Evolutionary conservation across 1,284 basidiomycete species (phyloP), one percentile per base, ranked within the genome.

Genomic region (Boletus sp.): DNA sequence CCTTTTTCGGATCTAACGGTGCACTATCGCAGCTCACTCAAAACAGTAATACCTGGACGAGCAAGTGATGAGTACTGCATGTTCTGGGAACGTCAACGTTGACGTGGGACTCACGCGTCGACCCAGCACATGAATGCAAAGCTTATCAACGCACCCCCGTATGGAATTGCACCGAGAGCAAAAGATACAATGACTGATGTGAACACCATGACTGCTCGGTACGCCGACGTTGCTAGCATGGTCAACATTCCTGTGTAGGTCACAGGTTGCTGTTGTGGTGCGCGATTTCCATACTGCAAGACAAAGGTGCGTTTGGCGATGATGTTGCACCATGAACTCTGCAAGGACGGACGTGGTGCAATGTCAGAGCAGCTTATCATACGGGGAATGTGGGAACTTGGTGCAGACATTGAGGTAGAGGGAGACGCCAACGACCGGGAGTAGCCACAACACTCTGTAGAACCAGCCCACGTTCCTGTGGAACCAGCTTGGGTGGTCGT

Each of bases 121-220:
- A 91, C 76, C 83, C 89, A 89, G 59, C 87, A 91, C 44, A 90
- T 69, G 60, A 90, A 91, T 9, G 78, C 64, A 58, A 90, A 87
- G 19, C 80, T 79, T 3, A 75, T 63, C 3, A 71, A 52, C 1
- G 77, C 70, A 5, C 89, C 90, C 8, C 83, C 65, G 43, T 77
- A 70, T 3, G 90, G 89, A 14, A 89, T 70, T 48, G 75, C 73
- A 5, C 73, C 69, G 35, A 92, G 68, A 7, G 74, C 73, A 51
- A 86, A 81, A 1, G 84, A 84, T 22, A 90, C 71, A 8, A 78
- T 62, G n/a, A 89, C 70, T 9, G 85, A 88, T 5, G 87, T 90
- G 59, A 80, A 69, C 13, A 90, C 78, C 83, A 92, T 89, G 51
- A 91, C 79, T 2, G 75, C 75, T 14, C 88, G 78, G 57, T 91